Evolutionary conservation across 2,329 filamentous ascomycete genomes (phyloP).

Genomic region (Parastagonospora avenae): DNA sequence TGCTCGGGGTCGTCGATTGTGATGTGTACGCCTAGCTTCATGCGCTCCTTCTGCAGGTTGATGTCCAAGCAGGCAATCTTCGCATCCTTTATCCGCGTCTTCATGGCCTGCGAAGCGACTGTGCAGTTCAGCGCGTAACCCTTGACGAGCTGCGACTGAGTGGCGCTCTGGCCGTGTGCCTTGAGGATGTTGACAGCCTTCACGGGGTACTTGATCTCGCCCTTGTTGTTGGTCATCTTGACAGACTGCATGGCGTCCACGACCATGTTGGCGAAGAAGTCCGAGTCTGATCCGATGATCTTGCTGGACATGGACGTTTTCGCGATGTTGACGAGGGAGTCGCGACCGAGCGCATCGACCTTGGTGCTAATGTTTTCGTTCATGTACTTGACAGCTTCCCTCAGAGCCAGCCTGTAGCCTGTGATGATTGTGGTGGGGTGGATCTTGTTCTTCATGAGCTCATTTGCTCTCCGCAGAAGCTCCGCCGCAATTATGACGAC

Average conservation of each 20-base stretch:
- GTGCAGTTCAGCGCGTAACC: slow-evolving; percentile 99
- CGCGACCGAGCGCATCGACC: slow-evolving; percentile 87
- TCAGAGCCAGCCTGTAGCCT: slow-evolving; percentile 90
- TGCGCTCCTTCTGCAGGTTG: slow-evolving; percentile 97
- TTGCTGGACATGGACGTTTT: slow-evolving; percentile 99
- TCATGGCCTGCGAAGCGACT: slow-evolving; percentile 97
- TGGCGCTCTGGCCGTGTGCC: slow-evolving; percentile 90
- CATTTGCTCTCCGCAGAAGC: slow-evolving; percentile 89
- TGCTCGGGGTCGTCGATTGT: slow-evolving; percentile 97
- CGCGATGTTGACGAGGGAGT: slow-evolving; percentile 91
- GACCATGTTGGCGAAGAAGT: slow-evolving; percentile 97
- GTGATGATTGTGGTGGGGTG: slow-evolving; percentile 99
- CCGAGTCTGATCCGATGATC: slow-evolving; percentile 93
- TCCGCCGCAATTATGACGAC: slow-evolving; percentile 97
- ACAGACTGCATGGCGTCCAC: slow-evolving; percentile 96
- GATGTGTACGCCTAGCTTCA: slow-evolving; percentile 99
- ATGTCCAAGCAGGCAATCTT: slow-evolving; percentile 98
- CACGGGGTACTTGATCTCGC: slow-evolving; percentile 94
- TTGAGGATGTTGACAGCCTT: slow-evolving; percentile 99
- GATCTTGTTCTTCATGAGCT: slow-evolving; percentile 99
- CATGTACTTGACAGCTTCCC: slow-evolving; percentile 98
- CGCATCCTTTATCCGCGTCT: slow-evolving; percentile 85
- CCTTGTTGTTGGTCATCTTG: slow-evolving; percentile 88
- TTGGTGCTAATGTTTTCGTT: slow-evolving; percentile 97
- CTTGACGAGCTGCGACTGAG: slow-evolving; percentile 89